phyloP scores from a whole-genome alignment of 768 basidiomycete genomes.

The Termitomyces sp. region DNA sequence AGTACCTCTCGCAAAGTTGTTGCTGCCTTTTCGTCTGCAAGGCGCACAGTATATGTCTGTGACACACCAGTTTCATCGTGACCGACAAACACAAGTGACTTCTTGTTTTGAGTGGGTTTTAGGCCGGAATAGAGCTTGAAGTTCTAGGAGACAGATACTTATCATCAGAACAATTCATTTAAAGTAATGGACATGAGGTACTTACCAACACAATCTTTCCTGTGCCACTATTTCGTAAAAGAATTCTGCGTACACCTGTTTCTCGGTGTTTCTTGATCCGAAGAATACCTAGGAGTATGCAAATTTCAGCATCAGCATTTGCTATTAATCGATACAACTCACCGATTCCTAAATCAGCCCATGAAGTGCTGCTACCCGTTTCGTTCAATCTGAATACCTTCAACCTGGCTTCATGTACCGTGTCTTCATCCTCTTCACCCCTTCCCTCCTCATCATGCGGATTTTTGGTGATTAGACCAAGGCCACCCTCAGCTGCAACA shows the following conservation, averaged over 20 bases:
- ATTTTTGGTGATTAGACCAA: constrained; percentile 21
- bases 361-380: constrained; percentile 35
- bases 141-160: constrained; percentile 52
- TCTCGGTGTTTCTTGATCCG: constrained; percentile 74
- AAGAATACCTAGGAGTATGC: constrained; percentile 48
- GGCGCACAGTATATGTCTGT: constrained; percentile 58
- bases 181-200: constrained; percentile 13
- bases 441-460: constrained; percentile 71
- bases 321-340: constrained; percentile 20
- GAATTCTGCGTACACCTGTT: constrained; percentile 51
- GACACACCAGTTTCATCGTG: constrained; percentile 54
- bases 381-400: constrained; percentile 63
- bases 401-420: constrained; percentile 50
- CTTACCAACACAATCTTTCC: constrained; percentile 74
- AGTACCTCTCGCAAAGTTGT: constrained; percentile 53
- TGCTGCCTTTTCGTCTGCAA: constrained; percentile 58
- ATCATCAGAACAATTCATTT: constrained; percentile 3
- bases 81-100: constrained; percentile 62
- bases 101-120: constrained; percentile 49
- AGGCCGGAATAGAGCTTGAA: constrained; percentile 64
- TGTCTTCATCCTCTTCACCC: constrained; percentile 80
- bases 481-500: constrained; percentile 20
- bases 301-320: not conserved
- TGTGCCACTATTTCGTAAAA: constrained; percentile 70
- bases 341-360: constrained; percentile 72